phyloP scores from a whole-genome alignment of 768 basidiomycete species.

The Russula compacta region DNA sequence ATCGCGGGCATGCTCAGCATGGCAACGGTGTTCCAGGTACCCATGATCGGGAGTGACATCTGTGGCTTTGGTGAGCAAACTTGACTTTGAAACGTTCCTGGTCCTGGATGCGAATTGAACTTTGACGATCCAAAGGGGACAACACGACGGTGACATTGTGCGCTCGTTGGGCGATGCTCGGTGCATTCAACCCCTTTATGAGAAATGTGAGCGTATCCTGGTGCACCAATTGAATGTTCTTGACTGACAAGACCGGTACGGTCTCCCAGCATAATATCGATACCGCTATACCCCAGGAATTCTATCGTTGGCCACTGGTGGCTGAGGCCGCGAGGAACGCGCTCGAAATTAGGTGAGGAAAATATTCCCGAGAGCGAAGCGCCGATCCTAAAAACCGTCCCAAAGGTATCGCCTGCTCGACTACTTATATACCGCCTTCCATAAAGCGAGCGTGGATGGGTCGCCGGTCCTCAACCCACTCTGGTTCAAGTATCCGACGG shows the following conservation, averaged over 20 bases:
- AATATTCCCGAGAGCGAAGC: background rate
- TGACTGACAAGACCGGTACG: background rate
- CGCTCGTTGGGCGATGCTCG: slow-evolving; percentile 68
- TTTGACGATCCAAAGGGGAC: slow-evolving; percentile 28
- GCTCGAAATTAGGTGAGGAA: slow-evolving; percentile 48
- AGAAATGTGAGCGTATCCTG: slow-evolving; percentile 43
- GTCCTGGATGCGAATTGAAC: background rate
- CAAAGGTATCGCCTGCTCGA: slow-evolving; percentile 56
- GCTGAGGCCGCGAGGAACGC: slow-evolving; percentile 51
- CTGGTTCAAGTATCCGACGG: slow-evolving; percentile 61
- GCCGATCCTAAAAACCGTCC: background rate
- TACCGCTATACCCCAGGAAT: slow-evolving; percentile 50
- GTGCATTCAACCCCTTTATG: slow-evolving; percentile 75
- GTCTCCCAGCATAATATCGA: slow-evolving; percentile 43
- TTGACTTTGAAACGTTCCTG: background rate
- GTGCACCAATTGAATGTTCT: background rate
- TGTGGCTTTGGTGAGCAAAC: slow-evolving; percentile 48
- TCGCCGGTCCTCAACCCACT: slow-evolving; percentile 56
- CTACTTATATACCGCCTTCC: slow-evolving; percentile 66
- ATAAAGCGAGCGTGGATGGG: slow-evolving; percentile 46
- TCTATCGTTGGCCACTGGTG: slow-evolving; percentile 53
- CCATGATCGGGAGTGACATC: slow-evolving; percentile 72
- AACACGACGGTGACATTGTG: slow-evolving; percentile 63
- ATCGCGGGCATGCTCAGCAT: slow-evolving; percentile 63
- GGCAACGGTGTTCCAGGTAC: slow-evolving; percentile 54